Evolutionary conservation across 371 early-diverging fungal genomes (phyloP).

Genomic region (Apophysomyces ossiformis): DNA sequence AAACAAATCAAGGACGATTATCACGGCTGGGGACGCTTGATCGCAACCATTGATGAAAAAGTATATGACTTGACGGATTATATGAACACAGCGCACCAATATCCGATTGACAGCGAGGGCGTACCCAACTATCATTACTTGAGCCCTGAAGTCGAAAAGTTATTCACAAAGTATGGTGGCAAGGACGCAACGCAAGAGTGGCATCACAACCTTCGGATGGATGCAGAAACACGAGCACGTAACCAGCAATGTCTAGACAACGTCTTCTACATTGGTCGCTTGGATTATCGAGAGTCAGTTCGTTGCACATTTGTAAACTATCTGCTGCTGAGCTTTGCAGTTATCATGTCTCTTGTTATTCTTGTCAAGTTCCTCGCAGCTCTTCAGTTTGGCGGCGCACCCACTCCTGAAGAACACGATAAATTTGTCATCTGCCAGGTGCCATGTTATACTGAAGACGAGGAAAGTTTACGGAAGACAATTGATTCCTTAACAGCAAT

Average conservation of each 20-base stretch:
- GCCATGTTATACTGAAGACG: constrained; percentile 92
- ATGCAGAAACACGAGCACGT: constrained; percentile 25
- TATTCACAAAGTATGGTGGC: constrained; percentile 48
- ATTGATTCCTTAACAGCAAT: constrained; percentile 88
- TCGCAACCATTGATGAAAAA: constrained; percentile 60
- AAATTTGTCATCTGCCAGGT: constrained; percentile 88
- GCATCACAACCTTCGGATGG: constrained; percentile 52
- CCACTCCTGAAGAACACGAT: constrained; percentile 85
- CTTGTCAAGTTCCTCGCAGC: constrained; percentile 92
- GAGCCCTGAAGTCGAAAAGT: constrained; percentile 33
- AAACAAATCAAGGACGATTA: constrained; percentile 30
- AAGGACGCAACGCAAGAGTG: constrained; percentile 45
- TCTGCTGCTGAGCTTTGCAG: constrained; percentile 79
- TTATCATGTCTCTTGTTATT: constrained; percentile 81
- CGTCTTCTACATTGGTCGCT: constrained; percentile 82
- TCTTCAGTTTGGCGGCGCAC: constrained; percentile 77
- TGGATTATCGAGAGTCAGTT: constrained; percentile 81
- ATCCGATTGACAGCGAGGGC: constrained; percentile 27
- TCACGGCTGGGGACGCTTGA: constrained; percentile 38
- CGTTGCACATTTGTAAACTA: constrained; percentile 89
- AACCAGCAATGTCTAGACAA: constrained; percentile 74
- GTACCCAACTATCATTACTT: constrained; percentile 45
- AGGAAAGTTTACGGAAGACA: constrained; percentile 84
- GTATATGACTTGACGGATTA: constrained; percentile 65
- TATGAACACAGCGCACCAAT: constrained; percentile 44